phyloP scores from a whole-genome alignment of 75 land plant genomes.

The Picea sitchensis region DNA sequence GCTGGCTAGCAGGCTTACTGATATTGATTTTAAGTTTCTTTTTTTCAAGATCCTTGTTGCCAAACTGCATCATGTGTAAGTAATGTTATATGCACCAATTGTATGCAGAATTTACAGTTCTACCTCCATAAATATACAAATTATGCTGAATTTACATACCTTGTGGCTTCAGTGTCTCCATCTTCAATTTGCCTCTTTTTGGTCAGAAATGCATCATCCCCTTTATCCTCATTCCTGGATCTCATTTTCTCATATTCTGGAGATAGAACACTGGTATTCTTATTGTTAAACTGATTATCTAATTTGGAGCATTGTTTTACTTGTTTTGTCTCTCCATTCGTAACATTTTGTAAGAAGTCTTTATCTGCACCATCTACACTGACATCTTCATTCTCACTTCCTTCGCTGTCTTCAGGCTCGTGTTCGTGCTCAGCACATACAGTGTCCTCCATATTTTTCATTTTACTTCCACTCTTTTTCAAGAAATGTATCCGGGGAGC shows the following conservation, averaged over 20 bases:
- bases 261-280: too few relatives aligned
- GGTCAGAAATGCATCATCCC: too few relatives aligned
- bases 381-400: conserved; percentile 15
- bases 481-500: conserved; percentile 78
- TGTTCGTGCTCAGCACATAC: conserved; percentile 1
- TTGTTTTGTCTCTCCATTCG: too few relatives aligned
- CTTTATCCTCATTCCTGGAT: too few relatives aligned
- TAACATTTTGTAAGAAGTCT: too few relatives aligned
- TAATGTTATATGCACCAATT: neutral
- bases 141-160: conserved; percentile 7
- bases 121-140: conserved; percentile 14
- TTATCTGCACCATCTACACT: conserved; percentile 1
- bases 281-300: too few relatives aligned
- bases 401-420: conserved; percentile 9
- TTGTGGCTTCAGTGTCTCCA: neutral
- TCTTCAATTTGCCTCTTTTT: too few relatives aligned
- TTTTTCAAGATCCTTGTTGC: conserved; percentile 56
- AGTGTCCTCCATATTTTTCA: neutral
- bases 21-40: conserved; percentile 91
- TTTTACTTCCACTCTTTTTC: conserved; percentile 17
- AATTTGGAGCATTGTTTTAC: too few relatives aligned
- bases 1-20: conserved; percentile 61
- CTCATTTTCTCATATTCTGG: too few relatives aligned
- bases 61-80: conserved; percentile 8
- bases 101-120: neutral